Base-by-base conservation (phyloP, 1,284 basidiomycete species). In the Takashimella tepidaria region DNA sequence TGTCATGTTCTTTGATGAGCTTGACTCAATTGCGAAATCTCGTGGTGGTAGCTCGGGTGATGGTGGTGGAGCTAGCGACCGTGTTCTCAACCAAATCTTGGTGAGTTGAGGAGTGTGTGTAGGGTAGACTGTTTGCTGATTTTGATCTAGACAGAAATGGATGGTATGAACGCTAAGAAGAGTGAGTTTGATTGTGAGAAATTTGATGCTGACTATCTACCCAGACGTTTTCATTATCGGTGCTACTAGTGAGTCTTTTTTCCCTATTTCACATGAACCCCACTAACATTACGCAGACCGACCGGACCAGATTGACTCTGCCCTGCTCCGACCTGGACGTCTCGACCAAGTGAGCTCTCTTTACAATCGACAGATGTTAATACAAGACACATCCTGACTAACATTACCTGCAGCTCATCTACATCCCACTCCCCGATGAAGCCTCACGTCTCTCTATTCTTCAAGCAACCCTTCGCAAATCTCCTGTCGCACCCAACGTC, bases 1-100 rank as follows among this genome's bases (percentile, higher is more conserved):
- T 76, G 92, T 98, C 62, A 97, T 98, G 92, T 98, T 98, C 88
- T 98, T 98, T 77, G 95, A 99, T 70, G 95, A 99, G 78, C 81
- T 99, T 70, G 95, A 98, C 75, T 96, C 95, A 11, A 98, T 98
- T 67, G 95, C 95, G 52, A 98, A 98, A 80, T 84, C 92, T 49
- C 90, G 96, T 78, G 95, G 95, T 57, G 78, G 78, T 24, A 80
- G 80, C 19, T 81, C 83, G 2, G 79, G 82, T 13, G 95, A 97
- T 73, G 93, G 79, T 53, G 93, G 93, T 62, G 96, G 95, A 59
- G 93, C 95, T 6, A 87, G 92, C 47, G 96, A 99, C 75, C 92
- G 96, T 79, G 93, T 97, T 10, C 83, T 97, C 57, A 96, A 97
- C 78, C 92, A 96, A 76, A 92, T 96, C 66, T 83, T 93, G 41